phyloP scores from a whole-genome alignment of 495 filamentous ascomycete genomes.

The Aspergillus diversus region DNA sequence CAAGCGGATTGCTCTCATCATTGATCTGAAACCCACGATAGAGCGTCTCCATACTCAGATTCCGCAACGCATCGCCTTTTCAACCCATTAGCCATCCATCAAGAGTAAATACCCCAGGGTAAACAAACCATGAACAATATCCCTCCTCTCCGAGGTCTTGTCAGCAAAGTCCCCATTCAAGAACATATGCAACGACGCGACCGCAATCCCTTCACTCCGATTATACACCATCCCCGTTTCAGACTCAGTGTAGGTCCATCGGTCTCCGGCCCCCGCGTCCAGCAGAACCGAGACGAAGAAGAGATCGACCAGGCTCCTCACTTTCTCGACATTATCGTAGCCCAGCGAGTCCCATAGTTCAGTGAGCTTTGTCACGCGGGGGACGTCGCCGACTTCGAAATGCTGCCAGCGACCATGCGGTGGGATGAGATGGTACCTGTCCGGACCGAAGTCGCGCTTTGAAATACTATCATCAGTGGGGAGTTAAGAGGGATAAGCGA shows the following conservation, averaged over 20 bases:
- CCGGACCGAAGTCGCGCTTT: constrained; percentile 59
- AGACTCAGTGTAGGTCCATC: constrained; percentile 65
- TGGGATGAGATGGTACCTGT: constrained; percentile 56
- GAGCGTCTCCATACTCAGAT: constrained; percentile 21
- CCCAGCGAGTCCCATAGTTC: constrained; percentile 60
- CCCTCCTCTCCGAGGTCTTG: constrained; percentile 14
- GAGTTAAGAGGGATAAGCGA: not conserved
- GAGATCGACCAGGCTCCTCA: constrained; percentile 78
- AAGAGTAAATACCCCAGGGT: not conserved
- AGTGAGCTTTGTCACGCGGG: constrained; percentile 75
- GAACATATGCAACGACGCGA: constrained; percentile 64
- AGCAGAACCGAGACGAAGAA: constrained; percentile 90
- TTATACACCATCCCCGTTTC: constrained; percentile 49
- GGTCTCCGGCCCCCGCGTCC: constrained; percentile 82
- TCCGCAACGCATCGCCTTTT: constrained; percentile 26
- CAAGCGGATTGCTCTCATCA: constrained; percentile 49
- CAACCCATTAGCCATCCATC: not conserved
- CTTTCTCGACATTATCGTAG: constrained; percentile 71
- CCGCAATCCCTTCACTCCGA: constrained; percentile 63
- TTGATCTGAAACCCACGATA: constrained; percentile 48
- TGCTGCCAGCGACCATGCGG: constrained; percentile 90
- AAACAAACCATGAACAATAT: constrained; percentile 36
- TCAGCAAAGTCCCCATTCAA: constrained; percentile 51
- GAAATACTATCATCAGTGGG: not conserved
- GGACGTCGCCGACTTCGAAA: constrained; percentile 80